Percentiles rank a stretch among this genome's conserved stretches.
Evolutionary conservation across 495 filamentous ascomycete species (phyloP).

Genomic region (Talaromyces ruber): DNA sequence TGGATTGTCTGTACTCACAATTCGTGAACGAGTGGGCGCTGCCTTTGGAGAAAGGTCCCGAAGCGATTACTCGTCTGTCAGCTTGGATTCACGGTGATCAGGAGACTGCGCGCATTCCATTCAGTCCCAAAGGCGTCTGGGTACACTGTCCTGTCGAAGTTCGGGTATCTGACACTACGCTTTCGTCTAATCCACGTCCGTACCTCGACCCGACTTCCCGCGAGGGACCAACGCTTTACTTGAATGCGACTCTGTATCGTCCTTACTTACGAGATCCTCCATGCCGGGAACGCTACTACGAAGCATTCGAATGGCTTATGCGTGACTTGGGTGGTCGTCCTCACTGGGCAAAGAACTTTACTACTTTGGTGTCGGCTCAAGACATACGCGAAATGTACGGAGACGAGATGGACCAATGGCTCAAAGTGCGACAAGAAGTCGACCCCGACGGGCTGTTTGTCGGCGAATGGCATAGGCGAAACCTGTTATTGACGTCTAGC

Average conservation of each 20-base stretch:
- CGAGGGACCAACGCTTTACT: conserved; percentile 75
- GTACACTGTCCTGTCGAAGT: conserved; percentile 94
- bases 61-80: conserved; percentile 72
- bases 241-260: conserved; percentile 93
- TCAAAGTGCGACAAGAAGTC: conserved; percentile 57
- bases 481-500: conserved; percentile 41
- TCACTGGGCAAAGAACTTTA: conserved; percentile 98
- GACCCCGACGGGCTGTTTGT: conserved; percentile 90
- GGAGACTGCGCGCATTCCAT: conserved; percentile 59
- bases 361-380: conserved; percentile 34
- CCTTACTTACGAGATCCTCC: conserved; percentile 79
- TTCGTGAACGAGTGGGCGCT: conserved; percentile 98
- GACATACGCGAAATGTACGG: conserved; percentile 41
- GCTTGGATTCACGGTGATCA: conserved; percentile 71
- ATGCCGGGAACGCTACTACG: conserved; percentile 70
- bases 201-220: conserved; percentile 66
- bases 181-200: conserved; percentile 48
- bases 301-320: conserved; percentile 96
- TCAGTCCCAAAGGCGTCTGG: conserved; percentile 66
- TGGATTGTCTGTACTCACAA: conserved; percentile 96
- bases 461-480: conserved; percentile 77
- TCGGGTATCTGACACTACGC: conserved; percentile 67
- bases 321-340: conserved; percentile 79
- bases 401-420: conserved; percentile 52
- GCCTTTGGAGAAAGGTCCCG: conserved; percentile 79